Percentiles rank a stretch among this genome's conserved stretches.
Evolutionary conservation across 768 basidiomycete species (phyloP).

Genomic region (Kondoa malvinella): DNA sequence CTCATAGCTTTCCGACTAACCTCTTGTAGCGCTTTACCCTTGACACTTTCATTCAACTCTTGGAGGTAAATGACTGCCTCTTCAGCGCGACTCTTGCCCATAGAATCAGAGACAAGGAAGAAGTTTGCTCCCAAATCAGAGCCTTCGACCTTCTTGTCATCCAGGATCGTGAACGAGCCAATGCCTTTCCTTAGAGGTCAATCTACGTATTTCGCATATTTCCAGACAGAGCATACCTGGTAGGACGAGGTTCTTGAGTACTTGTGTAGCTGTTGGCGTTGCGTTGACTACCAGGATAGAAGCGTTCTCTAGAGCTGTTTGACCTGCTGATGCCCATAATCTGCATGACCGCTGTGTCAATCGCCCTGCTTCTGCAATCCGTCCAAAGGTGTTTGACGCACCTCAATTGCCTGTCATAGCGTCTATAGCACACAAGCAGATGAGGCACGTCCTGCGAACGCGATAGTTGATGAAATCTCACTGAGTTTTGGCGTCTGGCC

Average conservation of each 20-base stretch:
- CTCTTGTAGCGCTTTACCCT: conserved; percentile 47
- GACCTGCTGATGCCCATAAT: conserved; percentile 85
- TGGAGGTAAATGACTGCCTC: conserved; percentile 58
- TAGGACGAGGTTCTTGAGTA: conserved; percentile 89
- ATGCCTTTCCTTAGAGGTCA: conserved; percentile 37
- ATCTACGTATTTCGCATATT: neutral
- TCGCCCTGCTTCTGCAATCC: neutral
- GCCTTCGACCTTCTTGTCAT: conserved; percentile 43
- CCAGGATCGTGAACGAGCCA: conserved; percentile 86
- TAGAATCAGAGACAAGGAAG: conserved; percentile 63
- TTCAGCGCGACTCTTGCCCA: conserved; percentile 60
- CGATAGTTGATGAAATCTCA: conserved; percentile 23
- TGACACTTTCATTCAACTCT: conserved; percentile 78
- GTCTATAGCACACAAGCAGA: neutral
- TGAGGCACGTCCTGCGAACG: too few relatives aligned
- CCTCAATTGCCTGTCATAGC: conserved; percentile 92
- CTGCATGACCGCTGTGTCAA: conserved; percentile 36
- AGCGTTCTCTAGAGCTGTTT: conserved; percentile 68
- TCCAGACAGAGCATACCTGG: conserved; percentile 39
- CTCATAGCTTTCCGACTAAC: conserved; percentile 23
- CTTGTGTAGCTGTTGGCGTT: conserved; percentile 67
- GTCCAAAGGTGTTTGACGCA: conserved; percentile 30
- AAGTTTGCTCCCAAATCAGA: conserved; percentile 91
- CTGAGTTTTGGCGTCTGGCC: conserved; percentile 45
- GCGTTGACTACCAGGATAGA: conserved; percentile 64